Percentiles rank a stretch among this genome's conserved stretches.
These are phyloP conservation scores for Xerocomellus chrysenteron DNA, from an alignment of 768 basidiomycete genomes.

Conservation along the genomic window DNA sequence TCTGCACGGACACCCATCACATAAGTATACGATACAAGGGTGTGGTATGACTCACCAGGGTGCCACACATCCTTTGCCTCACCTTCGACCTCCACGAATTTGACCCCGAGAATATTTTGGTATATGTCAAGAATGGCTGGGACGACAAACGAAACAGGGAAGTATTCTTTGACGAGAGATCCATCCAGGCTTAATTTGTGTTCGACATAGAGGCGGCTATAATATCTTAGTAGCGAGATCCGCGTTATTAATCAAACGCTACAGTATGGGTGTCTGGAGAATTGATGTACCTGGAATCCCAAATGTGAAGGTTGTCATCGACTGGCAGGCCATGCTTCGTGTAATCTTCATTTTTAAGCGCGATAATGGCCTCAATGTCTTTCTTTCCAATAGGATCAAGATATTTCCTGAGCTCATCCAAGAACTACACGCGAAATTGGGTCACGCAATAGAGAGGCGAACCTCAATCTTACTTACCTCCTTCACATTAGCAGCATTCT, in stretches of 20 bases:
- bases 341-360: slow-evolving; percentile 73
- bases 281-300: slow-evolving; percentile 73
- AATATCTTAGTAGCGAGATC: slow-evolving; percentile 20
- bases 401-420: slow-evolving; percentile 69
- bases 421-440: slow-evolving; percentile 47
- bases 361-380: slow-evolving; percentile 64
- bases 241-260: not conserved
- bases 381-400: slow-evolving; percentile 68
- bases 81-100: slow-evolving; percentile 53
- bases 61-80: slow-evolving; percentile 73
- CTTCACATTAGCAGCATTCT: slow-evolving; percentile 57
- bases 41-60: slow-evolving; percentile 47
- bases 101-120: slow-evolving; percentile 72
- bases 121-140: slow-evolving; percentile 79
- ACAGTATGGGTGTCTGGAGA: not conserved
- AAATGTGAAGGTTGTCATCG: slow-evolving; percentile 70
- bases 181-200: slow-evolving; percentile 66
- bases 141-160: slow-evolving; percentile 79
- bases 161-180: slow-evolving; percentile 79
- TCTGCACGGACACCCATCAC: slow-evolving; percentile 39
- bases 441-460: not conserved
- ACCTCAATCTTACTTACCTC: slow-evolving; percentile 38
- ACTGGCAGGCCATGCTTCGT: slow-evolving; percentile 55
- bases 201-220: slow-evolving; percentile 48
- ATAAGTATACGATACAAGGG: not conserved